Evolutionary conservation across 768 basidiomycete species (phyloP).

Genomic region (Rhodotorula graminis): DNA sequence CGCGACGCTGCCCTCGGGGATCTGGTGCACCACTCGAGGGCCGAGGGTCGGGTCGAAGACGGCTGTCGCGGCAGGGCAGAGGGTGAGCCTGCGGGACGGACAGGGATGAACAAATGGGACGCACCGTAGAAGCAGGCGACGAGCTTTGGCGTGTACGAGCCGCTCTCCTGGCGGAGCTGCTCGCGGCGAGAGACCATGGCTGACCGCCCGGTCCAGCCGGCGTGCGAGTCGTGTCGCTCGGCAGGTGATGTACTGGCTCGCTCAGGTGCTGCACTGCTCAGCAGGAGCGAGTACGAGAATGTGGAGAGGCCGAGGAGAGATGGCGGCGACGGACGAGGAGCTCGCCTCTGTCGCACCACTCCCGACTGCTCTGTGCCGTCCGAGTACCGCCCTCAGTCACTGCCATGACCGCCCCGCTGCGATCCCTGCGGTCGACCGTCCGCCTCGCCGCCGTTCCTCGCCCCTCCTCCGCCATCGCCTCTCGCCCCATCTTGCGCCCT

Average conservation of each 20-base stretch:
- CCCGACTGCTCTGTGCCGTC: too few relatives aligned
- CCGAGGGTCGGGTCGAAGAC: slow-evolving; percentile 81
- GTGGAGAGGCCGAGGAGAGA: too few relatives aligned
- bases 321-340: too few relatives aligned
- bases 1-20: slow-evolving; percentile 83
- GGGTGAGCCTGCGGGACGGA: slow-evolving; percentile 3
- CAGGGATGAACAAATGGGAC: not conserved
- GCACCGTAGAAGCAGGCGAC: slow-evolving; percentile 71
- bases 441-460: not conserved
- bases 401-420: not conserved
- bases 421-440: not conserved
- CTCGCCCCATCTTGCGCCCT: not conserved
- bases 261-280: too few relatives aligned
- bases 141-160: slow-evolving; percentile 59
- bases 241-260: too few relatives aligned
- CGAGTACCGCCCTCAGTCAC: too few relatives aligned
- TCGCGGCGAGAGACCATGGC: not conserved
- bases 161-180: not conserved
- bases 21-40: slow-evolving; percentile 85
- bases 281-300: too few relatives aligned
- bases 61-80: slow-evolving; percentile 45
- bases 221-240: too few relatives aligned
- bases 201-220: not conserved
- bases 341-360: too few relatives aligned
- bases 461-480: not conserved